Conservation (phyloP, 164 flowering plant species). For the Dillenia suffruticosa region DNA sequence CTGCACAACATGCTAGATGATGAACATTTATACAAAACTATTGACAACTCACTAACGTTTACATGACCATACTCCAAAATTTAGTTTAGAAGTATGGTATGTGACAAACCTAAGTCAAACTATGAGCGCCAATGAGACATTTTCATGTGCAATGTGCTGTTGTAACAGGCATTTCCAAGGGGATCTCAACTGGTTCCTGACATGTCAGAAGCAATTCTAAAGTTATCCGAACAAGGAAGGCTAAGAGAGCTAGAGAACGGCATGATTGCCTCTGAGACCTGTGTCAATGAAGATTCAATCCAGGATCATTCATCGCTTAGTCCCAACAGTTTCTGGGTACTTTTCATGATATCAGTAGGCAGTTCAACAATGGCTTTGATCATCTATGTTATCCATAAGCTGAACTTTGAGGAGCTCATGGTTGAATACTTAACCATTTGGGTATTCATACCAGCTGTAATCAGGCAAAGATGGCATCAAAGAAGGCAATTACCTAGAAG, state of each 20-base stretch:
- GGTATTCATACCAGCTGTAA: slow-evolving; percentile 5
- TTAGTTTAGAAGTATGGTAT: too few relatives aligned
- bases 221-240: slow-evolving; percentile 17
- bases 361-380: slow-evolving; percentile 9
- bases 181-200: slow-evolving; percentile 28
- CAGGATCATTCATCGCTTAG: slow-evolving; percentile 7
- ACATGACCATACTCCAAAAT: too few relatives aligned
- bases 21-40: too few relatives aligned
- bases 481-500: background rate
- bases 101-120: too few relatives aligned
- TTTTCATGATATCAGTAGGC: slow-evolving; percentile 18
- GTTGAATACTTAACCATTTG: background rate
- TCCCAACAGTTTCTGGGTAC: slow-evolving; percentile 14
- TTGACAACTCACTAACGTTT: too few relatives aligned
- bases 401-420: background rate
- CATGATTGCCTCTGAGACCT: slow-evolving; percentile 10
- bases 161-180: slow-evolving; percentile 23
- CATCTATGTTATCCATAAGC: background rate
- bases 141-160: background rate
- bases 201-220: slow-evolving; percentile 22
- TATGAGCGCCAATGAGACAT: background rate
- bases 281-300: slow-evolving; percentile 6
- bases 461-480: too few relatives aligned
- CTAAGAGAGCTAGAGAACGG: slow-evolving; percentile 16
- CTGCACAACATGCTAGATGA: too few relatives aligned